A percentile compares a stretch with the other conserved stretches of the same genome.
These are phyloP conservation scores for Acacia concinna DNA, from an alignment of 331 rosid genomes.

Conservation along the genomic window DNA sequence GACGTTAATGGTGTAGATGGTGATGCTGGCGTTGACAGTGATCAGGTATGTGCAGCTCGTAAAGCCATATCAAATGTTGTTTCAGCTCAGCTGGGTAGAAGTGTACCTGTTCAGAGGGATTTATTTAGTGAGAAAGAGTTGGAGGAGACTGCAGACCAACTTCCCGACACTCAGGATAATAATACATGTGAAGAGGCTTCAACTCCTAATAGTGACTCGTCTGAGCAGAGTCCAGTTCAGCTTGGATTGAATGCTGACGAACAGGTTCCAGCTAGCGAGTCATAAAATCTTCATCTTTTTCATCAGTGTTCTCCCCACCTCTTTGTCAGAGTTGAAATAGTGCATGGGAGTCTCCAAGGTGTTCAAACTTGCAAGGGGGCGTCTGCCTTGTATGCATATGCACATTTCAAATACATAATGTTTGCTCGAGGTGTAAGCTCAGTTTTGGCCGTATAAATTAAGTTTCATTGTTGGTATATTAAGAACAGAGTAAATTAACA, in stretches of 20 bases:
- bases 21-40: conserved; percentile 44
- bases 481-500: not conserved
- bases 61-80: conserved; percentile 78
- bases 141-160: conserved; percentile 40
- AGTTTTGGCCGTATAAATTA: not conserved
- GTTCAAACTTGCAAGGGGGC: not conserved
- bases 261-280: conserved; percentile 19
- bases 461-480: not conserved
- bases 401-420: not conserved
- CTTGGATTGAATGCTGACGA: conserved; percentile 5
- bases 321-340: not conserved
- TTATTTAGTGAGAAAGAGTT: conserved; percentile 64
- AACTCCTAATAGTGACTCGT: conserved; percentile 13
- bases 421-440: not conserved
- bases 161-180: conserved; percentile 6
- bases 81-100: conserved; percentile 70
- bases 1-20: conserved; percentile 36
- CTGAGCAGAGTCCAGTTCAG: conserved; percentile 30
- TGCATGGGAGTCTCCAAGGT: not conserved
- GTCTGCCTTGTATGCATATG: not conserved
- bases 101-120: conserved; percentile 74
- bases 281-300: conserved; percentile 10
- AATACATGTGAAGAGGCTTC: conserved; percentile 9
- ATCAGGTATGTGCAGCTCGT: conserved; percentile 67
- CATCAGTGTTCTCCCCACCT: not conserved